phyloP scores from a whole-genome alignment of 371 early-diverging fungal genomes.

The Lichtheimia corymbifera region DNA sequence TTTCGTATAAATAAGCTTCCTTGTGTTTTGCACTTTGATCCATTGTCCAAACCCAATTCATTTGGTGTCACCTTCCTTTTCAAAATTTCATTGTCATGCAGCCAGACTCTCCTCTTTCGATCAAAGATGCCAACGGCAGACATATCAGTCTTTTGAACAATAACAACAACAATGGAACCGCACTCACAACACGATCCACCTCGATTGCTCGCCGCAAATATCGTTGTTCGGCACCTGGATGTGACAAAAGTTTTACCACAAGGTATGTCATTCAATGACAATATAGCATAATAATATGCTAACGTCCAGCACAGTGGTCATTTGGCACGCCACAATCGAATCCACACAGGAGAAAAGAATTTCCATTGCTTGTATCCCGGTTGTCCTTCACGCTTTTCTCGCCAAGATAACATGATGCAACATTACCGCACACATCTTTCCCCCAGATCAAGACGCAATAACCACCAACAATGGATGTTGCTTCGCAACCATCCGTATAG shows the following conservation, averaged over 20 bases:
- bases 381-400: constrained; percentile 79
- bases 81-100: too few relatives aligned
- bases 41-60: too few relatives aligned
- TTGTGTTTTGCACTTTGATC: too few relatives aligned
- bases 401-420: constrained; percentile 90
- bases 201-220: constrained; percentile 51
- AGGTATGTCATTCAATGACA: constrained; percentile 34
- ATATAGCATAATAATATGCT: background rate
- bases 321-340: constrained; percentile 83
- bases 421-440: constrained; percentile 80
- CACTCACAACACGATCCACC: constrained; percentile 12
- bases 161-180: constrained; percentile 5
- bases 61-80: too few relatives aligned
- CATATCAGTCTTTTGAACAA: constrained; percentile 38
- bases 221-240: constrained; percentile 55
- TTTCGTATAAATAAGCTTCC: too few relatives aligned
- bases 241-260: constrained; percentile 64
- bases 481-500: background rate
- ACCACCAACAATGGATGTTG: constrained; percentile 7
- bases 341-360: constrained; percentile 90
- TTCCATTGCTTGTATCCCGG: constrained; percentile 75
- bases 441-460: constrained; percentile 53
- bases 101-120: constrained; percentile 8
- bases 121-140: constrained; percentile 17
- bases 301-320: constrained; percentile 59